These are phyloP conservation scores for Heterobasidion occidentale DNA, from an alignment of 1,284 basidiomycete genomes.

Conservation along the genomic window DNA sequence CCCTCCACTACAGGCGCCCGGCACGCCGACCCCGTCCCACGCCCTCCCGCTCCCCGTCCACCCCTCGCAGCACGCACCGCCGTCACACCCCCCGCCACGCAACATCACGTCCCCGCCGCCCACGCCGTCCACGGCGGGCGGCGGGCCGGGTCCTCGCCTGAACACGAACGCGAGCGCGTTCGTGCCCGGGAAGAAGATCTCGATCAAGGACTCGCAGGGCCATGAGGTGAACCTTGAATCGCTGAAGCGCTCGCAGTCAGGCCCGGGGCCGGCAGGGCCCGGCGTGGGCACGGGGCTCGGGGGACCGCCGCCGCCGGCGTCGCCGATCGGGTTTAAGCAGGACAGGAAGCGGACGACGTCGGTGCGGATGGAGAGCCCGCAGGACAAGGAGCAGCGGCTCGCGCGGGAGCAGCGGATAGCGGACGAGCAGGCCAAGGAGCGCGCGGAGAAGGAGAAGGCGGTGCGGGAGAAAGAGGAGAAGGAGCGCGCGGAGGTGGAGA, in stretches of 20 bases:
- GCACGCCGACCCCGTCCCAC: slow-evolving; percentile 57
- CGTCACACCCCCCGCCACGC: slow-evolving; percentile 40
- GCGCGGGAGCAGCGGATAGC: slow-evolving; percentile 30
- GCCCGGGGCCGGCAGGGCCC: not conserved
- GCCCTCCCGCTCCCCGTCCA: slow-evolving; percentile 42
- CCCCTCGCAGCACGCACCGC: slow-evolving; percentile 33
- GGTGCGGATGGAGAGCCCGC: slow-evolving; percentile 49
- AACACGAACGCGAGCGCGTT: slow-evolving; percentile 59
- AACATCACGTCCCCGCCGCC: slow-evolving; percentile 59
- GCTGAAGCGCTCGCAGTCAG: slow-evolving; percentile 31
- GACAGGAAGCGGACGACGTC: slow-evolving; percentile 18
- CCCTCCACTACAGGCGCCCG: slow-evolving; percentile 40
- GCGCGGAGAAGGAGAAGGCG: slow-evolving; percentile 21
- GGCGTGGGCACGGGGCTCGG: not conserved
- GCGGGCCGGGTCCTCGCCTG: slow-evolving; percentile 25
- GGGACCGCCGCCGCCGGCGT: slow-evolving; percentile 17
- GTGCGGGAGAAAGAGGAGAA: slow-evolving; percentile 22
- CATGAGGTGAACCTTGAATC: slow-evolving; percentile 49
- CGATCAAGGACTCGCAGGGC: slow-evolving; percentile 49
- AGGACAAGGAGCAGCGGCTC: slow-evolving; percentile 43
- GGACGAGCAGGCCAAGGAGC: slow-evolving; percentile 13
- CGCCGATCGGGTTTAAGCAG: slow-evolving; percentile 23
- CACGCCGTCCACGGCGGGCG: slow-evolving; percentile 46
- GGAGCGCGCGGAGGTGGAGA: slow-evolving; percentile 23
- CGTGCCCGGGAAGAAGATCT: slow-evolving; percentile 47